These are phyloP conservation scores for Babesia bigemina DNA, from an alignment of 169 alveolate species.

Conservation along the genomic window DNA sequence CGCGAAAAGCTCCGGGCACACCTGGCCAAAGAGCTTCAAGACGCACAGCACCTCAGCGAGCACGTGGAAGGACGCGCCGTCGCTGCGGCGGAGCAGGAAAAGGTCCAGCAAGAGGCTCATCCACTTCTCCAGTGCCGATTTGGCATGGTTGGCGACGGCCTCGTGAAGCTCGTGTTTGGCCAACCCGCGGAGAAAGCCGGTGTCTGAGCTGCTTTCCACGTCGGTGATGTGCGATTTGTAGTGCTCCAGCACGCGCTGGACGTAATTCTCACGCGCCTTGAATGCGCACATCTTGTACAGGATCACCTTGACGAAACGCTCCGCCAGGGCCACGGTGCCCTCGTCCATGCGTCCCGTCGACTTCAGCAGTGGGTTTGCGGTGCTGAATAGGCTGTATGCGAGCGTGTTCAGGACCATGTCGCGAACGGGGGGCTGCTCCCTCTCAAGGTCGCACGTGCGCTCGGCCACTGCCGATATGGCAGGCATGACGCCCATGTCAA, in stretches of 20 bases:
- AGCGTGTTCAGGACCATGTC: constrained; percentile 10
- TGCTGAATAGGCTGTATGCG: constrained; percentile 15
- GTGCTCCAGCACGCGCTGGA: constrained; percentile 12
- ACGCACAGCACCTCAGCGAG: constrained; percentile 53
- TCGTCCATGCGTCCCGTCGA: background rate
- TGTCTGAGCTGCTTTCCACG: background rate
- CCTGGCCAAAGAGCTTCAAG: constrained; percentile 52
- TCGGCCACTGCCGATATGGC: constrained; percentile 48
- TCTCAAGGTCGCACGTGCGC: constrained; percentile 32
- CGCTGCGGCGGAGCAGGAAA: constrained; percentile 30
- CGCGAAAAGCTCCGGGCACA: constrained; percentile 36
- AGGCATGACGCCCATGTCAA: constrained; percentile 4
- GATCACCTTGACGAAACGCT: constrained; percentile 37
- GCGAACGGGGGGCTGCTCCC: constrained; percentile 47
- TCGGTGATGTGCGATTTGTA: constrained; percentile 3
- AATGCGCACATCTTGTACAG: constrained; percentile 56
- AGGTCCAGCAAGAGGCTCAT: constrained; percentile 36
- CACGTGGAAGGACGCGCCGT: constrained; percentile 37
- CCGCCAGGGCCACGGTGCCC: constrained; percentile 7
- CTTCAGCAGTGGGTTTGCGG: constrained; percentile 7
- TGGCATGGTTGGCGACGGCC: constrained; percentile 1
- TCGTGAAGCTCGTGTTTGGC: background rate
- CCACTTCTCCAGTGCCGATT: constrained; percentile 35
- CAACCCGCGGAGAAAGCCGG: background rate
- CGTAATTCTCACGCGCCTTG: constrained; percentile 42